Percentiles rank a stretch among this genome's conserved stretches.
Conservation (phyloP, 2,329 filamentous ascomycete species). For the Penicillium sp. region DNA sequence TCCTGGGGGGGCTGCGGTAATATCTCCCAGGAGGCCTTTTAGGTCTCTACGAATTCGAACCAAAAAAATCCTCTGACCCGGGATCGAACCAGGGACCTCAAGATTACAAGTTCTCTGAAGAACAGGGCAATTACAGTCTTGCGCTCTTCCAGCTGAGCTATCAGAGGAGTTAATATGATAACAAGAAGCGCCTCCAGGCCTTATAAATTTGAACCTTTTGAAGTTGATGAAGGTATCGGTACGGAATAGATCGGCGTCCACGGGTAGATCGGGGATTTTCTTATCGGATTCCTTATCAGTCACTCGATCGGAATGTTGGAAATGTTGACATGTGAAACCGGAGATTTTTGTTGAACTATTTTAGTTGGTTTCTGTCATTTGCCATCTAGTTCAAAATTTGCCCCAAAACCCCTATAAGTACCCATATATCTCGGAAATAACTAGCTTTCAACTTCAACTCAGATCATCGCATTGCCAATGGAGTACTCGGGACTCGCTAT, state of each 20-base stretch:
- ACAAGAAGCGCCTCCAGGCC: fast-evolving
- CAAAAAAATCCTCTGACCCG: background rate
- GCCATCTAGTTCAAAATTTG: background rate
- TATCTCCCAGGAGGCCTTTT: no score
- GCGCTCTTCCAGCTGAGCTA: conserved; percentile 4
- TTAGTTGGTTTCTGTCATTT: background rate
- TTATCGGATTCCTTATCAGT: background rate
- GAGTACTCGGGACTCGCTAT: conserved; percentile 22
- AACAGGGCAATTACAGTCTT: conserved; percentile 1
- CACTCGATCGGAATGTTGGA: background rate
- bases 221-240: background rate
- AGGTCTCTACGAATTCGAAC: background rate
- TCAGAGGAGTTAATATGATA: background rate
- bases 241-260: background rate
- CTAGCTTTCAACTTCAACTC: background rate
- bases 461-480: conserved; percentile 8
- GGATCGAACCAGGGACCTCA: conserved; percentile 2
- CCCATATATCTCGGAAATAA: background rate
- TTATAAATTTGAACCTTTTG: background rate
- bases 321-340: conserved; percentile 1
- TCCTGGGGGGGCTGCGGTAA: no score
- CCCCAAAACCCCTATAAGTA: background rate
- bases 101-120: background rate
- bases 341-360: background rate
- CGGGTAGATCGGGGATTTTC: background rate